phyloP scores from a whole-genome alignment of 169 alveolate genomes.

The Eimeria zaria region DNA sequence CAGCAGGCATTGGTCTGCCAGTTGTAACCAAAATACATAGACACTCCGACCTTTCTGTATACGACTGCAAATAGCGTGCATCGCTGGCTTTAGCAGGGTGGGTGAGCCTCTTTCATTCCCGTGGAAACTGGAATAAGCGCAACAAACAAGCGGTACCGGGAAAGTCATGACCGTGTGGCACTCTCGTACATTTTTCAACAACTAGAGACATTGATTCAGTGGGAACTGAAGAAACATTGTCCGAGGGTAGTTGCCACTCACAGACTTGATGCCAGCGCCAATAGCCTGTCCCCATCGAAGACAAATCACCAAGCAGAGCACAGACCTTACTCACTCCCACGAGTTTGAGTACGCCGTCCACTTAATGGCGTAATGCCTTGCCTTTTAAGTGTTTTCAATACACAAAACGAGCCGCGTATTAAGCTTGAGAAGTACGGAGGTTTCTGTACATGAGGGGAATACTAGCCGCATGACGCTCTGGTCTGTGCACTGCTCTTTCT shows the following conservation, averaged over 20 bases:
- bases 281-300: background rate
- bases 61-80: no score
- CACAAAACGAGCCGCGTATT: no score
- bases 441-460: no score
- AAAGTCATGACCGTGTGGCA: background rate
- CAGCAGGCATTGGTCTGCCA: background rate
- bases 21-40: background rate
- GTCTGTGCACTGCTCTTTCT: no score
- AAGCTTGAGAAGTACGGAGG: no score
- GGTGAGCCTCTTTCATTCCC: no score
- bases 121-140: no score
- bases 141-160: background rate
- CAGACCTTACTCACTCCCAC: background rate
- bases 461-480: no score
- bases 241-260: background rate
- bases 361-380: background rate
- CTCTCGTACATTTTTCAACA: no score
- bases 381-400: no score
- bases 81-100: no score
- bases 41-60: background rate
- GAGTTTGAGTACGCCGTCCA: background rate
- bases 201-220: background rate
- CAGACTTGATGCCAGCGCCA: background rate
- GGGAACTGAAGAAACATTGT: background rate
- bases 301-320: background rate